Evolutionary conservation across 1,284 basidiomycete species (phyloP).

Genomic region (Moniliella sp.): DNA sequence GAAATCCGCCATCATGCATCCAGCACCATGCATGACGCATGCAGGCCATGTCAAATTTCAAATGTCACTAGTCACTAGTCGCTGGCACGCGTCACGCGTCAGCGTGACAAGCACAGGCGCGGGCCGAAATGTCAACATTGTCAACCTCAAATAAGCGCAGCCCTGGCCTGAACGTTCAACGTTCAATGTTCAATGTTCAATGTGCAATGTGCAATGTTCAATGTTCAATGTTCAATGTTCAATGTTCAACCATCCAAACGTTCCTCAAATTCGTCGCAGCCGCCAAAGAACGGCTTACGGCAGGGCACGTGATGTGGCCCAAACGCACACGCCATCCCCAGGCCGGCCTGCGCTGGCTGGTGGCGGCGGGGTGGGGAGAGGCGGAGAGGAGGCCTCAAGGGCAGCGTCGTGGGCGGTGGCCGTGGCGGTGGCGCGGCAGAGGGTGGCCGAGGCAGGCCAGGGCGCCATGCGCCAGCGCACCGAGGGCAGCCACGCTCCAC

Average conservation of each 20-base stretch:
- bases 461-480: no score
- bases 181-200: neutral
- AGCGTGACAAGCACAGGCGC: no score
- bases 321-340: conserved; percentile 9
- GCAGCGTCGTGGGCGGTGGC: conserved; percentile 20
- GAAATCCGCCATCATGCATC: no score
- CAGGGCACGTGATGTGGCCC: conserved; percentile 18
- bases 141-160: neutral
- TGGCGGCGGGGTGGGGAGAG: conserved; percentile 12
- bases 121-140: no score
- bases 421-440: no score
- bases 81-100: no score
- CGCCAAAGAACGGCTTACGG: conserved; percentile 15
- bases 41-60: no score
- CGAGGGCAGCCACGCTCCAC: no score
- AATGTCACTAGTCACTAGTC: no score
- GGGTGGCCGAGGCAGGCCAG: no score
- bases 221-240: neutral
- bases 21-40: no score
- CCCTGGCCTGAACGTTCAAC: neutral
- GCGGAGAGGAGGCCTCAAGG: conserved; percentile 19
- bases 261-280: conserved; percentile 6
- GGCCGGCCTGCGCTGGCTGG: conserved; percentile 11
- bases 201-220: neutral
- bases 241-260: conserved; percentile 17